Conservation (phyloP, 352 stramenopile genomes). For the Globisporangium irregulare region DNA sequence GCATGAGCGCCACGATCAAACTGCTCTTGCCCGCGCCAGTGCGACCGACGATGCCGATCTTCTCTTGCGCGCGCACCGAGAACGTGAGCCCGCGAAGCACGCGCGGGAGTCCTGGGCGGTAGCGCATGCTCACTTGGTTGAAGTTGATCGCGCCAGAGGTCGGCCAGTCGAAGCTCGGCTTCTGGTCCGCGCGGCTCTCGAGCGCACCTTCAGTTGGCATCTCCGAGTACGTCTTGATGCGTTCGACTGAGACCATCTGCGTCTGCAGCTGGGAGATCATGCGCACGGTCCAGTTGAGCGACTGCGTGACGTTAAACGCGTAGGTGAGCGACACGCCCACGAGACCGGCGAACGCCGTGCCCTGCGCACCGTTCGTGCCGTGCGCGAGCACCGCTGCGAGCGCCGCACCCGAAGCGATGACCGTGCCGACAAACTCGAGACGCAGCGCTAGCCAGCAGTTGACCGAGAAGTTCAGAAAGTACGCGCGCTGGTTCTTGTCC, state of each 20-base stretch:
- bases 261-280: constrained; percentile 74
- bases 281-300: constrained; percentile 66
- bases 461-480: constrained; percentile 65
- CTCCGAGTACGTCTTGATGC: constrained; percentile 64
- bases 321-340: constrained; percentile 71
- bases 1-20: constrained; percentile 89
- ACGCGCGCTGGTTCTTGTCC: constrained; percentile 64
- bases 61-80: constrained; percentile 75
- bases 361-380: constrained; percentile 32
- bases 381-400: constrained; percentile 51
- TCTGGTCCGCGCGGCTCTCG: constrained; percentile 22
- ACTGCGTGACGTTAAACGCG: constrained; percentile 73
- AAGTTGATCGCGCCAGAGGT: constrained; percentile 80
- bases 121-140: constrained; percentile 85
- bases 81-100: constrained; percentile 76
- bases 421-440: constrained; percentile 61
- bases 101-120: constrained; percentile 69
- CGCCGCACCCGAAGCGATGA: constrained; percentile 53
- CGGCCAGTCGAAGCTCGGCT: constrained; percentile 70
- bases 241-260: constrained; percentile 71
- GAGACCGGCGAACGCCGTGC: constrained; percentile 48
- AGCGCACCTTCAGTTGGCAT: constrained; percentile 50
- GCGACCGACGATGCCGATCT: constrained; percentile 81
- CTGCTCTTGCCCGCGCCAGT: constrained; percentile 90
- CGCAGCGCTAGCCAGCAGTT: constrained; percentile 77